A percentile compares a stretch with the other conserved stretches of the same genome.
These are phyloP conservation scores for Schizopora paradoxa DNA, from an alignment of 1,284 basidiomycete genomes.

Conservation along the genomic window DNA sequence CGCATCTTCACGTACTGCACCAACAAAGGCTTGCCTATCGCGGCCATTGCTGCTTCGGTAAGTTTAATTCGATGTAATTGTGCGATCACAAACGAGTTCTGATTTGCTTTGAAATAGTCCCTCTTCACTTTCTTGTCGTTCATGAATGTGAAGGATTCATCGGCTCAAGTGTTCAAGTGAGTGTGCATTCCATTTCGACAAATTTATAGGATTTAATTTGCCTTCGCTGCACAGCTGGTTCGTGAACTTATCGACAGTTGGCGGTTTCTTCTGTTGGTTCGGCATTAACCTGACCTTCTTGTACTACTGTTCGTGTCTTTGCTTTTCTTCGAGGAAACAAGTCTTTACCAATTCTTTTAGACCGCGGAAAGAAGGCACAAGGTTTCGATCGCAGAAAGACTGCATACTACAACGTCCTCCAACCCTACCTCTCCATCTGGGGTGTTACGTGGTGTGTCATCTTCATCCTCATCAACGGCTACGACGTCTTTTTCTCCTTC, in stretches of 20 bases:
- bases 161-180: constrained; percentile 35
- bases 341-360: constrained; percentile 10
- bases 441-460: constrained; percentile 35
- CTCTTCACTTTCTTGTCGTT: constrained; percentile 46
- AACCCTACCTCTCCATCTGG: constrained; percentile 36
- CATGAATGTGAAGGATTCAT: constrained; percentile 37
- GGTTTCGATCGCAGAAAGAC: constrained; percentile 48
- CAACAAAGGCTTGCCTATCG: constrained; percentile 66
- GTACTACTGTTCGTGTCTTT: constrained; percentile 56
- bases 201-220: constrained; percentile 28
- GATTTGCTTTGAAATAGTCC: constrained; percentile 20
- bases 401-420: constrained; percentile 50
- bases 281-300: constrained; percentile 70
- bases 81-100: constrained; percentile 8
- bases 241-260: constrained; percentile 52
- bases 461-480: constrained; percentile 46
- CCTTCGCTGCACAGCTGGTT: constrained; percentile 42
- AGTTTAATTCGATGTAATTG: constrained; percentile 23
- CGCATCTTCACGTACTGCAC: constrained; percentile 61
- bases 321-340: constrained; percentile 30
- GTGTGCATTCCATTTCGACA: constrained; percentile 21
- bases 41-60: constrained; percentile 48
- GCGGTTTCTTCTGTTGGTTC: constrained; percentile 64
- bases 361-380: constrained; percentile 54
- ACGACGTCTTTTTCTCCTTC: constrained; percentile 59